Evolutionary conservation across 768 basidiomycete species (phyloP), one percentile per base, ranked within the genome.

Genomic region (Kwoniella mangroviensis): DNA sequence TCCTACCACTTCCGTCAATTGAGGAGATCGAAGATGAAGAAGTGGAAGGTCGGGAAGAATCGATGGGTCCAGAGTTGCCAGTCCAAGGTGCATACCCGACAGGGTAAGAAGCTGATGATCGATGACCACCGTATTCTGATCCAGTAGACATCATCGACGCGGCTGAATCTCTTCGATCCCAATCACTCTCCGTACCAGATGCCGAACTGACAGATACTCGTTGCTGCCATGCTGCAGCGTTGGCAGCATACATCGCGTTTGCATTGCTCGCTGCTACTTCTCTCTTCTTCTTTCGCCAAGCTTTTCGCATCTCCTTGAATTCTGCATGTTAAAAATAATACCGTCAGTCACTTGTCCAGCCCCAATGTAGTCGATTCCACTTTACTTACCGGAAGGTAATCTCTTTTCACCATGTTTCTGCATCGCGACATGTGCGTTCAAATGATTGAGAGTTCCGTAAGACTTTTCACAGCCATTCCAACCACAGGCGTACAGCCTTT

Each of bases 371-470:
- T 41, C 10, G n/a, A 60, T 15, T 49, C 45, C 12, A 3, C 11
- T 11, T 15, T 17, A 85, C 91, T 84, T 78, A 96, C 96, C 95
- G 66, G 88, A 88, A 13, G 96, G 96, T 81, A 89, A 91, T 65
- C 95, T 88, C 85, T 96, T 98, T 17, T 86, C 66, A 53, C 96
- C 96, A 81, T 99, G 96, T 83, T 92, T 92, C 83, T 98, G 96
- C 92, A 97, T 97, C n/a, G 90, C 91, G 67, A 98, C 93, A 82
- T 99, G 96, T 40, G 94, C 94, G 81, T 99, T 99, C 70, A 99
- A 87, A 83, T 99, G 96, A 81, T 99, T 98, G 59, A 98, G 86
- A 4, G 94, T 97, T 40, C 94, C 94, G 78, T 96, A 97, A 28
- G 92, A 87, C 84, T 96, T 96, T 65, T 88, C 86, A 78, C 87